Evolutionary conservation across 1,139 yeast species (phyloP).

Genomic region (Blastobotrys serpentis): DNA sequence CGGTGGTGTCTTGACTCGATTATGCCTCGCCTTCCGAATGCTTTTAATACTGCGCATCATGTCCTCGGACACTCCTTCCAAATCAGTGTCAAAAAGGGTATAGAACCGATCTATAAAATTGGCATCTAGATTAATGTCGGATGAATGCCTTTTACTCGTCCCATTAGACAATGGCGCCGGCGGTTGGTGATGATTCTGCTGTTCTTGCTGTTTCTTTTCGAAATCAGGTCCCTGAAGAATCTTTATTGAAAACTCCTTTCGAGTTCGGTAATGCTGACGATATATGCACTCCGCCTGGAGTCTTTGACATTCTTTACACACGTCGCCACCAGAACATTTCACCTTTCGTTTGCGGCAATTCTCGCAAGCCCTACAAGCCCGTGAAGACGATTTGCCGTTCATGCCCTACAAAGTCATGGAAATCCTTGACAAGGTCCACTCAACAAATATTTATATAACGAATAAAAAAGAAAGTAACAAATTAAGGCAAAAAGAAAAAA

Average conservation of each 20-base stretch:
- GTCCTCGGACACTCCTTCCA: background rate
- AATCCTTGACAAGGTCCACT: background rate
- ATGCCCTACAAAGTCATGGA: conserved; percentile 1
- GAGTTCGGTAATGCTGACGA: conserved; percentile 31
- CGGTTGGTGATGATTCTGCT: background rate
- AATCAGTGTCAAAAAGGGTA: background rate
- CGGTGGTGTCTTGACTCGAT: conserved; percentile 1
- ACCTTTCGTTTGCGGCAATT: conserved; percentile 60
- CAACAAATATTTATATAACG: too few relatives aligned
- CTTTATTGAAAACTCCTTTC: conserved; percentile 29
- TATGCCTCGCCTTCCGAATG: background rate
- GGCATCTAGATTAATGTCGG: background rate
- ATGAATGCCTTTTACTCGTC: background rate
- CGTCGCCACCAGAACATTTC: conserved; percentile 55
- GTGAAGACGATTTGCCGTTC: conserved; percentile 15
- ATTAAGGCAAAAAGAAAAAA: background rate
- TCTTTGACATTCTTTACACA: conserved; percentile 29
- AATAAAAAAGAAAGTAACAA: background rate
- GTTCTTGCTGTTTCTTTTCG: background rate
- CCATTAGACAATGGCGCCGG: background rate
- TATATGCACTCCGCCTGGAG: conserved; percentile 28
- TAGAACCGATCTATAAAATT: conserved; percentile 2
- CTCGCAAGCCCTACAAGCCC: conserved; percentile 55
- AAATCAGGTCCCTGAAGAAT: conserved; percentile 26
- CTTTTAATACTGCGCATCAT: background rate